Evolutionary conservation across 2,329 filamentous ascomycete species (phyloP).

Genomic region (Emmonsiellopsis sp.): DNA sequence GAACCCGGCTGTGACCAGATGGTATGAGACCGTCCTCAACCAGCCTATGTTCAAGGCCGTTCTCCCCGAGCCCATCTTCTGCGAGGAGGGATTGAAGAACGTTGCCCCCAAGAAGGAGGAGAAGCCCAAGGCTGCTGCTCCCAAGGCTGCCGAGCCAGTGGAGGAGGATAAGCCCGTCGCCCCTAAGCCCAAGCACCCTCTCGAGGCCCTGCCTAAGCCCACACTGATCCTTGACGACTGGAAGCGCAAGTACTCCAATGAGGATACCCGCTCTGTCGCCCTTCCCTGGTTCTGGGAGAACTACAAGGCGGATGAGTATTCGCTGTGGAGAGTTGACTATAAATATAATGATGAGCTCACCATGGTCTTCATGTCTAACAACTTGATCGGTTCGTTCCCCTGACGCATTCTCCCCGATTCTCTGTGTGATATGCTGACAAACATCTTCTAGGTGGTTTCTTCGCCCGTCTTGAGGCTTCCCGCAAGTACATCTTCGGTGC

Average conservation of each 20-base stretch:
- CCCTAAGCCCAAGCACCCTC: constrained; percentile 94
- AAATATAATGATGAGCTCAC: constrained; percentile 99
- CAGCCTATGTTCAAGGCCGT: constrained; percentile 84
- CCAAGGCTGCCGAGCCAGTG: constrained; percentile 42
- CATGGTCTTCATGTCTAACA: constrained; percentile 96
- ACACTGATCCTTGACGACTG: constrained; percentile 85
- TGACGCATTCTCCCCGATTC: background rate
- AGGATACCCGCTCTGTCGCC: constrained; percentile 69
- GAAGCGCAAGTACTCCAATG: constrained; percentile 99
- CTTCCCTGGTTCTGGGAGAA: constrained; percentile 99
- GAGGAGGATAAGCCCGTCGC: constrained; percentile 51
- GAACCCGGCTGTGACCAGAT: constrained; percentile 80
- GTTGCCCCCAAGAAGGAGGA: constrained; percentile 62
- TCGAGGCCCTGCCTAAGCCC: constrained; percentile 72
- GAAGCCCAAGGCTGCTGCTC: constrained; percentile 52
- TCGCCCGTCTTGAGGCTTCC: constrained; percentile 89
- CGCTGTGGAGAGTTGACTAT: constrained; percentile 88
- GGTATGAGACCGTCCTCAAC: constrained; percentile 90
- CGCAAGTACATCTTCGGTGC: constrained; percentile 97
- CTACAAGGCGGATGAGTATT: constrained; percentile 89
- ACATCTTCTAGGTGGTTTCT: constrained; percentile 62
- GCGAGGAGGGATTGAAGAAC: constrained; percentile 71
- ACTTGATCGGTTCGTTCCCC: constrained; percentile 64
- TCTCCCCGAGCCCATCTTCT: constrained; percentile 62
- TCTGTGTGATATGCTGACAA: background rate